Evolutionary conservation across 1,139 yeast genomes (phyloP), one percentile per base, ranked within the genome.

Genomic region (Suhomyces anneliseae): DNA sequence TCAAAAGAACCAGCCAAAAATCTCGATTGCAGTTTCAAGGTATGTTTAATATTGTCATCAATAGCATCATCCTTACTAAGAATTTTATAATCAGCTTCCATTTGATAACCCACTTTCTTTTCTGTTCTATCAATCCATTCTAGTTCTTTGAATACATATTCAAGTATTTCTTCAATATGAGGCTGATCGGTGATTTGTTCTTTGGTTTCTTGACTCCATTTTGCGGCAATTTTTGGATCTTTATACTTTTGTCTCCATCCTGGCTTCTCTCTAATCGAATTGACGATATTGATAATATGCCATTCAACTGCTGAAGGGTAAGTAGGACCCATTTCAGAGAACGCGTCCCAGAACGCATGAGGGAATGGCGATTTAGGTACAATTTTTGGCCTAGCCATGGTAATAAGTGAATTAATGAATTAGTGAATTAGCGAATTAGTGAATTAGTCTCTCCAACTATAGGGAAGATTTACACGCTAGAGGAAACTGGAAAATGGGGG

Each of bases 171-270:
- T n/a, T 61, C 59, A 29, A 53, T 38, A 31, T 49, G 39, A 19
- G 24, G 24, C 12, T 40, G 45, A 27, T 49, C 55, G 0, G 36
- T 34, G 38, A 55, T 47, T 42, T 62, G 66, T 0, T 40, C 47
- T 26, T 39, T 45, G 10, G 68, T 50, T 51, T 72, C 77, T 1
- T 43, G 35, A 43, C 52, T 58, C 77, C 77, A 72, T 51, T 69
- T 71, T 3, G 41, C 51, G 10, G 54, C 51, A 41, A 72, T 68
- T 1, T 42, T 57, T 1, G 54, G 47, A 43, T 68, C 58, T 37
- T 62, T 63, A 45, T 59, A 66, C 48, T 72, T 72, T 5, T 43
- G 15, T 45, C 60, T 55, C 77, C 77, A 72, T 19, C 66, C 54
- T 1, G 67, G 66, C 46, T 70, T 72, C 14, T 32, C 35, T 10